phyloP scores from a whole-genome alignment of 83 land plant species.

The Larix sibirica region DNA sequence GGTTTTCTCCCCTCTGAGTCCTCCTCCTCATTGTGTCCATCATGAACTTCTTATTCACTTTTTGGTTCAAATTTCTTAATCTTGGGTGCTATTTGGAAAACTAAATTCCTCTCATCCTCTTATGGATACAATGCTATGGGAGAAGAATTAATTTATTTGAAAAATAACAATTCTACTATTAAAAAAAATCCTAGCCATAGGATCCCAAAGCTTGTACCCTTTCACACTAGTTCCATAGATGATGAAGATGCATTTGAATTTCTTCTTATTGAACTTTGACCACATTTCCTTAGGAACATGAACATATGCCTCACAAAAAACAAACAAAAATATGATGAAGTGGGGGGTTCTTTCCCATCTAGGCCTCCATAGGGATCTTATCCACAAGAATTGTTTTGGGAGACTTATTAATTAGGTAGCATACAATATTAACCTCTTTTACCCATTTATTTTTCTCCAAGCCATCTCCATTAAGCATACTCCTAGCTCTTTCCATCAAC shows the following conservation, averaged over 20 bases:
- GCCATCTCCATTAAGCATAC: not conserved
- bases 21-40: too few species aligned
- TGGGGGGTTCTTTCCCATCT: not conserved
- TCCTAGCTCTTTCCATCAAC: conserved; percentile 12
- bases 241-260: not conserved
- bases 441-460: conserved; percentile 1
- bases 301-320: not conserved
- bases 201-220: not conserved
- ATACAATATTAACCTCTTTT: not conserved
- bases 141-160: not conserved
- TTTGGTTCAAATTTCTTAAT: too few species aligned
- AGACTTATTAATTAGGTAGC: conserved; percentile 7
- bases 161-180: not conserved
- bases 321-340: not conserved
- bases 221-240: not conserved
- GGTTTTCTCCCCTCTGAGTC: too few species aligned
- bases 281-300: not conserved
- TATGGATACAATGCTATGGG: not conserved
- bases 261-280: not conserved
- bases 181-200: too few species aligned
- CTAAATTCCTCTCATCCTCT: too few species aligned
- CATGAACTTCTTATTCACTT: too few species aligned
- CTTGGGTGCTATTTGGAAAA: too few species aligned
- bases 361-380: not conserved
- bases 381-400: not conserved